Evolutionary conservation across 2,329 filamentous ascomycete genomes (phyloP), one percentile per base, ranked within the genome.

Genomic region (Ramularia collo-cygni): DNA sequence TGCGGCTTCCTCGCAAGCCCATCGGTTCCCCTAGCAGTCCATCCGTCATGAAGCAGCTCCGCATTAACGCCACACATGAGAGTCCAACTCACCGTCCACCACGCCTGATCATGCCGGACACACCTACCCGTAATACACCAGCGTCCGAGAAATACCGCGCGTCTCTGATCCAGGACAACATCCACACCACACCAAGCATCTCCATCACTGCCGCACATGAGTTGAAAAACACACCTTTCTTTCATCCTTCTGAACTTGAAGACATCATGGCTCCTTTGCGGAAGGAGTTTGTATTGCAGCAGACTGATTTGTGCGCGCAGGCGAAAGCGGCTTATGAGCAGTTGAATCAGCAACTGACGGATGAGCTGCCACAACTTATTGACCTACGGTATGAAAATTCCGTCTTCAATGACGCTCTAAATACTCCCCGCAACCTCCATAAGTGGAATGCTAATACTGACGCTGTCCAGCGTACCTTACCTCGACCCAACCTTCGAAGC

Each of bases 401-500:
- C 12, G 9, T 10, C 15, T n/a, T n/a, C n/a, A n/a, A n/a, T n/a
- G n/a, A n/a, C n/a, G n/a, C n/a, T n/a, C n/a, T n/a, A n/a, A n/a
- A n/a, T n/a, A n/a, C n/a, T n/a, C 28, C 28, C n/a, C 15, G n/a
- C 6, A 6, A n/a, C n/a, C 28, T 26, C 17, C 35, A 9, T 24
- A 15, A 9, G 6, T 6, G 10, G 6, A 24, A 24, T 24, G 21
- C 21, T 24, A 24, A 24, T 13, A n/a, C 12, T 28, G 5, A 30
- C 24, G 21, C 17, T 31, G 18, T 18, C 15, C 21, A 60, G 57
- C 40, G 92, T 98, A 10, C 93, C 93, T 0, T 98, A 98, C 61
- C 78, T 98, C 42, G 92, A 98, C 58, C 93, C 93, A 0, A 90
- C 82, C 47, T 98, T 98, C 60, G 92, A 98, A 67, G 92, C 93